phyloP scores from a whole-genome alignment of 2,329 filamentous ascomycete genomes.

The Ophiocordyceps polyrhachis-furcata region DNA sequence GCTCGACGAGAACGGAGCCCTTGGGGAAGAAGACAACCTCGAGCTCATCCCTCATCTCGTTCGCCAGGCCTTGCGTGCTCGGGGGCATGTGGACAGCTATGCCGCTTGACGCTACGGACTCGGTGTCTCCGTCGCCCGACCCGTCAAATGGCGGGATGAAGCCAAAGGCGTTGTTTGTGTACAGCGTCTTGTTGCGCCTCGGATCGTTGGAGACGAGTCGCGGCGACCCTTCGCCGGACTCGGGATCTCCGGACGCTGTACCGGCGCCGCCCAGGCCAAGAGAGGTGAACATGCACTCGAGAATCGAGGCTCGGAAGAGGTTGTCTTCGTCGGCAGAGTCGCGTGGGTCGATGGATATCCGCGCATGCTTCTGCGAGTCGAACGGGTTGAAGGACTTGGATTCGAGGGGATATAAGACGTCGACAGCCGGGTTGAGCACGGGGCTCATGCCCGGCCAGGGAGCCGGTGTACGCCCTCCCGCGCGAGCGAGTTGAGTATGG shows the following conservation, averaged over 20 bases:
- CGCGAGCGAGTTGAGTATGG: constrained; percentile 53
- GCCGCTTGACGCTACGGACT: constrained; percentile 61
- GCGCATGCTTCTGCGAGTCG: constrained; percentile 27
- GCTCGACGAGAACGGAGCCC: constrained; percentile 83
- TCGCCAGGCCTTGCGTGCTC: constrained; percentile 46
- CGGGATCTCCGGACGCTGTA: constrained; percentile 43
- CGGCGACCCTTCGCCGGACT: constrained; percentile 73
- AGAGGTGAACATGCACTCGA: constrained; percentile 91
- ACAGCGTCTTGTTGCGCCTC: constrained; percentile 58
- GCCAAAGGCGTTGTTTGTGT: constrained; percentile 60
- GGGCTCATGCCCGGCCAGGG: constrained; percentile 4
- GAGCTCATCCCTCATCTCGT: constrained; percentile 77
- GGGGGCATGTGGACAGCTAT: constrained; percentile 41
- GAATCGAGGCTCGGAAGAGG: constrained; percentile 71
- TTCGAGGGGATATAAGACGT: constrained; percentile 25
- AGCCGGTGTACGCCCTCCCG: constrained; percentile 26
- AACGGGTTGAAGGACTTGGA: constrained; percentile 38
- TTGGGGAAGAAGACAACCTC: constrained; percentile 97
- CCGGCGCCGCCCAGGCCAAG: constrained; percentile 61
- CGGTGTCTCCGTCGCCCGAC: constrained; percentile 63
- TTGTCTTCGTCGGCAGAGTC: constrained; percentile 78
- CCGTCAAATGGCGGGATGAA: constrained; percentile 70
- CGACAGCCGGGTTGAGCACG: constrained; percentile 10
- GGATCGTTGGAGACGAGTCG: constrained; percentile 70
- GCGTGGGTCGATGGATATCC: constrained; percentile 43